phyloP scores from a whole-genome alignment of 306 rosid genomes.

The Quercus bicolor region DNA sequence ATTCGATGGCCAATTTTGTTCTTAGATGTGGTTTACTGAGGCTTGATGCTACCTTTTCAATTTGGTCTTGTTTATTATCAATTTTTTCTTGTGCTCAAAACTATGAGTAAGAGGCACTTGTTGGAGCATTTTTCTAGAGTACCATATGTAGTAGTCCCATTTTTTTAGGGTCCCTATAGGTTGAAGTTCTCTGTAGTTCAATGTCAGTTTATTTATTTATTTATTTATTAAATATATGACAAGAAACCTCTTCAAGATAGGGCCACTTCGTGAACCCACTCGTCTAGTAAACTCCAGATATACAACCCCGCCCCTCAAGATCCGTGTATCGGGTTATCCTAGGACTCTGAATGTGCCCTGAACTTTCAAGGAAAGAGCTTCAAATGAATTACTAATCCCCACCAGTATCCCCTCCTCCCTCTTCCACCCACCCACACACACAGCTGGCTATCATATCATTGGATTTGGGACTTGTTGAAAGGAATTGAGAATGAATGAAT shows the following conservation, averaged over 20 bases:
- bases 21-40: not conserved
- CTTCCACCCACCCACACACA: no score
- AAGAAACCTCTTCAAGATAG: no score
- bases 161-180: not conserved
- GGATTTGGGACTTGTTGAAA: no score
- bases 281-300: no score
- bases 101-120: not conserved
- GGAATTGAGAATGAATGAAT: not conserved
- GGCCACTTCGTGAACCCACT: no score
- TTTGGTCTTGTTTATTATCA: not conserved
- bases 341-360: not conserved
- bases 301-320: no score
- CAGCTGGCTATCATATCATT: no score
- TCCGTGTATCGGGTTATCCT: no score
- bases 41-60: not conserved
- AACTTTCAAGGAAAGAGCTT: not conserved
- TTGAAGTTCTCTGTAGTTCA: no score
- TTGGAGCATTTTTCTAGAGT: not conserved
- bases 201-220: not conserved
- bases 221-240: no score
- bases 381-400: not conserved
- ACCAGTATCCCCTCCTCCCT: no score
- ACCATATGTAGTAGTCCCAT: not conserved
- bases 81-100: not conserved
- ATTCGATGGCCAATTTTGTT: not conserved